A percentile compares a stretch with the other conserved stretches of the same genome.
These are phyloP conservation scores for Pythium dissotocum DNA, from an alignment of 352 stramenopile genomes.

Conservation along the genomic window DNA sequence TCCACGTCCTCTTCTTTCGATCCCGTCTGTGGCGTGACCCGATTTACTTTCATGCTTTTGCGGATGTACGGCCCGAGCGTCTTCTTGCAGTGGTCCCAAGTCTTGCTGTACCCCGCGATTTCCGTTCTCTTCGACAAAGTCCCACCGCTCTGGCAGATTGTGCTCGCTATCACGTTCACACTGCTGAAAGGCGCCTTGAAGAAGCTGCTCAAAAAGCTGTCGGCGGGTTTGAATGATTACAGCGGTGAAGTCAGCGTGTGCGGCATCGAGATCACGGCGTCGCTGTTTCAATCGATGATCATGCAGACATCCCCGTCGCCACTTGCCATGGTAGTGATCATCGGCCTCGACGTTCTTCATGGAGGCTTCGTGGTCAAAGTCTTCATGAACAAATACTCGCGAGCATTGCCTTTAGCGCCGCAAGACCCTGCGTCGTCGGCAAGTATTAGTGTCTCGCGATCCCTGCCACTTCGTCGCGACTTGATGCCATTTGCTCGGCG, in stretches of 20 bases:
- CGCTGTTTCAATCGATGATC: constrained; percentile 26
- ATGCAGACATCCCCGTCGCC: constrained; percentile 21
- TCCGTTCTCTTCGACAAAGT: constrained; percentile 17
- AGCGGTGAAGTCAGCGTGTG: constrained; percentile 23
- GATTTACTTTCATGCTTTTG: too few relatives aligned
- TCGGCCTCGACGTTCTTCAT: constrained; percentile 21
- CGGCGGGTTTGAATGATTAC: constrained; percentile 11
- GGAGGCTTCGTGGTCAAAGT: constrained; percentile 13
- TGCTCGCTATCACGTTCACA: constrained; percentile 17
- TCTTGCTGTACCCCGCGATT: constrained; percentile 17
- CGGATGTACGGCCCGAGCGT: neutral
- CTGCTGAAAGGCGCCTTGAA: constrained; percentile 23
- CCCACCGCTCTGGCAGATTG: neutral
- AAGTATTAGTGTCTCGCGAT: neutral
- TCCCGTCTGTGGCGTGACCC: too few relatives aligned
- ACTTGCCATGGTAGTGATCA: constrained; percentile 19
- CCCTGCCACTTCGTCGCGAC: neutral
- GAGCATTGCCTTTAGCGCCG: neutral
- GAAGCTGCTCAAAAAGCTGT: neutral
- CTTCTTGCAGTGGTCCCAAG: constrained; percentile 12
- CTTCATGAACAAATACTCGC: constrained; percentile 12
- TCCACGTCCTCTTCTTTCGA: too few relatives aligned
- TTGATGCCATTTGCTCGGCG: constrained; percentile 11
- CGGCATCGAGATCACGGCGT: constrained; percentile 23
- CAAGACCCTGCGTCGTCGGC: neutral